Evolutionary conservation across 495 filamentous ascomycete species (phyloP).

Genomic region (Neurospora sp.): DNA sequence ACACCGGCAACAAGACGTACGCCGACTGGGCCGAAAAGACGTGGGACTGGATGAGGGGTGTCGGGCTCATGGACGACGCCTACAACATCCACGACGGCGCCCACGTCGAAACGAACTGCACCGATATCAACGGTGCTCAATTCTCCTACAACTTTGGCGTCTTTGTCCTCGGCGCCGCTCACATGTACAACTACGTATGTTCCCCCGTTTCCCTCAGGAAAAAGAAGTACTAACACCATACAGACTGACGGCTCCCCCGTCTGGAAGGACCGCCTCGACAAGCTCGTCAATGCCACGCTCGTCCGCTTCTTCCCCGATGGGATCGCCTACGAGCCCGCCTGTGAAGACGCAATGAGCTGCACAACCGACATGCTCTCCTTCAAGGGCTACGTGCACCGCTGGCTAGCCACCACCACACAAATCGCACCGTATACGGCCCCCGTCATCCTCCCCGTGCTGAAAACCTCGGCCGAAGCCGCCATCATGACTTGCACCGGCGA

Average conservation of each 20-base stretch:
- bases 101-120: conserved; percentile 54
- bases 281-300: conserved; percentile 50
- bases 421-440: conserved; percentile 57
- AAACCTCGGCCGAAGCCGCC: conserved; percentile 56
- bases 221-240: neutral
- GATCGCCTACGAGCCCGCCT: conserved; percentile 52
- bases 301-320: conserved; percentile 50
- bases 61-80: conserved; percentile 52
- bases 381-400: conserved; percentile 78
- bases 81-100: conserved; percentile 70
- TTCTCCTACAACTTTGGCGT: conserved; percentile 76
- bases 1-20: conserved; percentile 71
- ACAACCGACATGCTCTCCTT: conserved; percentile 72
- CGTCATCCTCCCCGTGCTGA: conserved; percentile 55
- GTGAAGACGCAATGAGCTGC: conserved; percentile 54
- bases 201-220: neutral
- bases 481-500: conserved; percentile 57
- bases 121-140: conserved; percentile 49
- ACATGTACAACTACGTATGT: conserved; percentile 65
- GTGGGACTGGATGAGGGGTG: conserved; percentile 58
- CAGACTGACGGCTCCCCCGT: conserved; percentile 47
- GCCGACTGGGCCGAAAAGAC: conserved; percentile 60
- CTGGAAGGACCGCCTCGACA: conserved; percentile 50
- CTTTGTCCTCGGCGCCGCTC: conserved; percentile 60
- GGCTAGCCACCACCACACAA: conserved; percentile 62